Evolutionary conservation across 2,329 filamentous ascomycete genomes (phyloP).

Genomic region (Helminthosporium solani): DNA sequence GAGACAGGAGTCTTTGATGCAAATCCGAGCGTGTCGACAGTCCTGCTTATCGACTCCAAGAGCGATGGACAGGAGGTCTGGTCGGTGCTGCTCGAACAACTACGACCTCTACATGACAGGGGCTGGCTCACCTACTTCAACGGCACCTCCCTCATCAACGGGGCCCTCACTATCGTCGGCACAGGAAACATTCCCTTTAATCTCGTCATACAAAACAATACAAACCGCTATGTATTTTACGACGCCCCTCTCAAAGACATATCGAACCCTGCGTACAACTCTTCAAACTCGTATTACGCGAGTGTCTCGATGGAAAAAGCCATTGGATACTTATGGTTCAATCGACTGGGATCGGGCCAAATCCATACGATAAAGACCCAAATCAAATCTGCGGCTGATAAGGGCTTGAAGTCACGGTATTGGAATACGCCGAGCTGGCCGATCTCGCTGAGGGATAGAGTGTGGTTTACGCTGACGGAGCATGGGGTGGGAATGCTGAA

Average conservation of each 20-base stretch:
- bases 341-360: conserved; percentile 7
- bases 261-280: conserved; percentile 21
- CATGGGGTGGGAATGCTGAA: conserved; percentile 23
- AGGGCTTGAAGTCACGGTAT: conserved; percentile 26
- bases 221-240: conserved; percentile 63
- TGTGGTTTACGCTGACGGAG: conserved; percentile 22
- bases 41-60: conserved; percentile 71
- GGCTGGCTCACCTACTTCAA: conserved; percentile 55
- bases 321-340: conserved; percentile 15
- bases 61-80: conserved; percentile 55
- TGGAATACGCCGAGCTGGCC: conserved; percentile 29
- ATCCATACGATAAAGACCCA: conserved; percentile 17
- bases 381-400: conserved; percentile 20
- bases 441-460: conserved; percentile 21
- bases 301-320: conserved; percentile 23
- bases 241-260: conserved; percentile 60
- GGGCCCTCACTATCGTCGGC: conserved; percentile 67
- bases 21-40: conserved; percentile 47
- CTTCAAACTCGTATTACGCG: conserved; percentile 31
- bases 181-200: conserved; percentile 66
- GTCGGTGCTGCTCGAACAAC: conserved; percentile 54
- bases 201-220: conserved; percentile 53
- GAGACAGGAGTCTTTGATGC: conserved; percentile 54
- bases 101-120: conserved; percentile 59
- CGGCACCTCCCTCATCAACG: conserved; percentile 50